Evolutionary conservation across 1,284 basidiomycete species (phyloP).

Genomic region (Tilletiopsis washingtonensis): DNA sequence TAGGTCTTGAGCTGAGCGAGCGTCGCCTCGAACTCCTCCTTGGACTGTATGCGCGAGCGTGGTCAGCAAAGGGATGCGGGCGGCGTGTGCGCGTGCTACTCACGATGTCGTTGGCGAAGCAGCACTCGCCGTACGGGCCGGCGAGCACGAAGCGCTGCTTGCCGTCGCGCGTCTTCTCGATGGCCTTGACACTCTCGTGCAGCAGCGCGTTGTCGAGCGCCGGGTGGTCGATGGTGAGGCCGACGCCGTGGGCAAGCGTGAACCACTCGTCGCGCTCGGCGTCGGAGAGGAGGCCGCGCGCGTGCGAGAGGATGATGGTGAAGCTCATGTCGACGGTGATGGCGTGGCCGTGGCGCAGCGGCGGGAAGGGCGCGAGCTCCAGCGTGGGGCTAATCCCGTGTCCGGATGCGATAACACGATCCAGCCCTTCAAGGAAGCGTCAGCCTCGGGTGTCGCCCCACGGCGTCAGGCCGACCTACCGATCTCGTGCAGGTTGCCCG

Average conservation of each 20-base stretch:
- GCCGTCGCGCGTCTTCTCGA: constrained; percentile 51
- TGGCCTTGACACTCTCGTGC: constrained; percentile 48
- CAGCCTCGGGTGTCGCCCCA: too few species aligned
- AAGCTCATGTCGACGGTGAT: constrained; percentile 52
- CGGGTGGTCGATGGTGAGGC: constrained; percentile 51
- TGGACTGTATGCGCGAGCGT: constrained; percentile 16
- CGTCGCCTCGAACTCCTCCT: constrained; percentile 47
- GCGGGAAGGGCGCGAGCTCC: constrained; percentile 44
- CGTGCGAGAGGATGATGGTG: constrained; percentile 50
- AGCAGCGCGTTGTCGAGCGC: constrained; percentile 49
- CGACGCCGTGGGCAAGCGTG: constrained; percentile 47
- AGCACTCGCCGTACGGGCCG: constrained; percentile 49
- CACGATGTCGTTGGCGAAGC: constrained; percentile 51
- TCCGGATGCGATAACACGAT: constrained; percentile 52
- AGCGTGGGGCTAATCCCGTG: constrained; percentile 51
- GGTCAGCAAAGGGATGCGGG: too few species aligned
- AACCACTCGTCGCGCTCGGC: constrained; percentile 51
- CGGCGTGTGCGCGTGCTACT: too few species aligned
- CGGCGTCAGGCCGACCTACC: too few species aligned
- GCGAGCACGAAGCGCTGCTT: constrained; percentile 51
- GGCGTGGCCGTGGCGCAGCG: constrained; percentile 48
- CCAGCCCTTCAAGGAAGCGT: too few species aligned
- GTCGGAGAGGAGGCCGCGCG: constrained; percentile 48
- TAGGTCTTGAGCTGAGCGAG: constrained; percentile 50
- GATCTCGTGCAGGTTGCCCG: constrained; percentile 52